Base-by-base conservation (phyloP, 2,329 filamentous ascomycete genomes). In the Penicillium sp. region DNA sequence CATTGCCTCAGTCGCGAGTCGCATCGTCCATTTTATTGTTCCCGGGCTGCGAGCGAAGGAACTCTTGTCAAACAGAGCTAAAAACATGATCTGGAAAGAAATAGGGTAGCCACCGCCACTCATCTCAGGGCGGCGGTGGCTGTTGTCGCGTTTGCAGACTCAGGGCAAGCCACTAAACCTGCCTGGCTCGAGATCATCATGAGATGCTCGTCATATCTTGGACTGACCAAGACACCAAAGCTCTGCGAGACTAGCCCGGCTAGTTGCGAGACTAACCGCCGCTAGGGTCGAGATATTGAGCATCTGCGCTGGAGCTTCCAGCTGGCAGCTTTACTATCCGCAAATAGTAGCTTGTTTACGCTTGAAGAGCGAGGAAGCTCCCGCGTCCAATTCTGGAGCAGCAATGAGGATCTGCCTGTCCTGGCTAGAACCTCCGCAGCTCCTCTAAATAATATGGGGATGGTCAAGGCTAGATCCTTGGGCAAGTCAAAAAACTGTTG, bases 381-480 rank as follows among this genome's bases (percentile, higher is more conserved):
- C 26, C 11, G 35, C 47, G 46, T 57, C 44, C 45, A 21, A 9
- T 45, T 21, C 50, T 23, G 23, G 51, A 47, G n/a, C 15, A 53
- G 48, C 17, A 23, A 41, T 30, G 45, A 35, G 49, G 35, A 15
- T 11, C 11, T 41, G 35, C 35, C 35, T 41, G 35, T 49, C 46
- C 56, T 60, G 49, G 50, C 44, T 23, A 50, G 47, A 55, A 54
- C 56, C 54, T 51, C 35, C 35, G 2, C 35, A 13, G 35, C 35
- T 41, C 15, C 8, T 31, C 21, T 55, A 56, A 56, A 17, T 35
- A 51, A 17, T 35, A 51, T 31, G 47, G 38, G 41, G 35, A 53
- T 44, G 35, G 45, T 48, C 50, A 58, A 63, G 62, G 62, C 63
- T 67, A 67, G 65, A 67, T 62, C 56, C 56, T 51, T 51, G 45